Conservation (phyloP, 768 basidiomycete genomes). For the Pisolithus albus region DNA sequence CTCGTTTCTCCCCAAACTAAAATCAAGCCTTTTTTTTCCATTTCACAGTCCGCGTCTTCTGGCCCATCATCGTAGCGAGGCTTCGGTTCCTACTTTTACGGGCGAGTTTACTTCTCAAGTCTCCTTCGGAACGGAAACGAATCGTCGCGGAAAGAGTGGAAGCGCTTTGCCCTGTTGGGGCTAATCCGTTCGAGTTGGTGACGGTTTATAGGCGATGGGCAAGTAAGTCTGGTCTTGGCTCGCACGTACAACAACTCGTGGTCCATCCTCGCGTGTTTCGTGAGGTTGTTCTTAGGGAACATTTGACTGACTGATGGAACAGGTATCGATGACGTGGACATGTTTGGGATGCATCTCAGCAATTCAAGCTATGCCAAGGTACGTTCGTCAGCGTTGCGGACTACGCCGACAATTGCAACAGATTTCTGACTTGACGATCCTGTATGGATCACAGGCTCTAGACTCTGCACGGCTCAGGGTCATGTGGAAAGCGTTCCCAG, state of each 20-base stretch:
- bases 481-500: slow-evolving; percentile 46
- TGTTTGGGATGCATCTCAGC: slow-evolving; percentile 63
- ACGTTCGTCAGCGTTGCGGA: slow-evolving; percentile 2
- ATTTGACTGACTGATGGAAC: slow-evolving; percentile 1
- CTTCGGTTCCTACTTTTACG: slow-evolving; percentile 28
- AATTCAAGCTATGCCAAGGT: slow-evolving; percentile 80
- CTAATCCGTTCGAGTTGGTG: slow-evolving; percentile 45
- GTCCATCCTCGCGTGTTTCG: too few species aligned
- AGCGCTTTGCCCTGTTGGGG: slow-evolving; percentile 45
- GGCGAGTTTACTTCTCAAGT: slow-evolving; percentile 33
- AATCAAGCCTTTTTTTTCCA: not conserved
- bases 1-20: not conserved
- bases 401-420: not conserved
- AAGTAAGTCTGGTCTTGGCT: slow-evolving; percentile 31
- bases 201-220: slow-evolving; percentile 45
- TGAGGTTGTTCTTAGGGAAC: not conserved
- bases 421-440: not conserved
- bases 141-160: slow-evolving; percentile 42
- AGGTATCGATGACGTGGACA: slow-evolving; percentile 67
- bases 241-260: slow-evolving; percentile 1
- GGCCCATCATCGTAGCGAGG: slow-evolving; percentile 35
- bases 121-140: slow-evolving; percentile 24
- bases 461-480: slow-evolving; percentile 45
- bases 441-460: slow-evolving; percentile 28
- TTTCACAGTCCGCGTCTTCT: slow-evolving; percentile 45